Conservation (phyloP, 306 rosid species). For the Dalbergia oliveri region DNA sequence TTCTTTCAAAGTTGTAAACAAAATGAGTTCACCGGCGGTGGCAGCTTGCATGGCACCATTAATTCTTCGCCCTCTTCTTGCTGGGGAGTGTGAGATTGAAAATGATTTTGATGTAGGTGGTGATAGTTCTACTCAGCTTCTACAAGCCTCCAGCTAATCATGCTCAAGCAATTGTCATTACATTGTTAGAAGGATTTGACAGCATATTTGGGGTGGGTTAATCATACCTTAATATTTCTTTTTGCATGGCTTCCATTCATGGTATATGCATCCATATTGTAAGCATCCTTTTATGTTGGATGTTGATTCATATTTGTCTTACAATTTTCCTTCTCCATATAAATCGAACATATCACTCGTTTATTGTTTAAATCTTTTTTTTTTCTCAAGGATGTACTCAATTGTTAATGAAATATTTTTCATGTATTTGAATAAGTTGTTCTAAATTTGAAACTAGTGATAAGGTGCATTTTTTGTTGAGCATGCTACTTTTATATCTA, state of each 20-base stretch:
- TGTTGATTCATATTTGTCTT: slow-evolving; percentile 13
- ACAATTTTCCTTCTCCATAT: slow-evolving; percentile 11
- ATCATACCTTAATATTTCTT: slow-evolving; percentile 20
- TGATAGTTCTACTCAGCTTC: no score
- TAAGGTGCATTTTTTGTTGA: slow-evolving; percentile 1
- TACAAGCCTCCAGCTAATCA: no score
- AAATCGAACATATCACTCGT: slow-evolving; percentile 3
- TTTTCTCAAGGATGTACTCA: slow-evolving; percentile 3
- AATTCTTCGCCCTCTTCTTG: slow-evolving; percentile 91
- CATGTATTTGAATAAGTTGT: slow-evolving; percentile 9
- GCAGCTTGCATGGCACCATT: slow-evolving; percentile 99
- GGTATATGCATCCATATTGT: slow-evolving; percentile 1
- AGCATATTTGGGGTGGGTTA: slow-evolving; percentile 74
- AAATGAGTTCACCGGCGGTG: slow-evolving; percentile 95
- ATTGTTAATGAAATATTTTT: not conserved
- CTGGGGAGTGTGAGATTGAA: slow-evolving; percentile 93
- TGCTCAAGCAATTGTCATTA: slow-evolving; percentile 92
- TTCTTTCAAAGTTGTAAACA: slow-evolving; percentile 75
- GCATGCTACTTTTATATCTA: not conserved
- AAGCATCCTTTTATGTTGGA: slow-evolving; percentile 6
- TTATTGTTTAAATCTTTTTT: slow-evolving; percentile 30
- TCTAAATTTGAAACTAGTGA: slow-evolving; percentile 4
- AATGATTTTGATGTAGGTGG: slow-evolving; percentile 89
- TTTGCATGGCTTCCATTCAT: slow-evolving; percentile 21
- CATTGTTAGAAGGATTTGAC: slow-evolving; percentile 84